Evolutionary conservation across 129 eudicot genomes (phyloP).

Genomic region (Pseudognaphalium luteoalbum): DNA sequence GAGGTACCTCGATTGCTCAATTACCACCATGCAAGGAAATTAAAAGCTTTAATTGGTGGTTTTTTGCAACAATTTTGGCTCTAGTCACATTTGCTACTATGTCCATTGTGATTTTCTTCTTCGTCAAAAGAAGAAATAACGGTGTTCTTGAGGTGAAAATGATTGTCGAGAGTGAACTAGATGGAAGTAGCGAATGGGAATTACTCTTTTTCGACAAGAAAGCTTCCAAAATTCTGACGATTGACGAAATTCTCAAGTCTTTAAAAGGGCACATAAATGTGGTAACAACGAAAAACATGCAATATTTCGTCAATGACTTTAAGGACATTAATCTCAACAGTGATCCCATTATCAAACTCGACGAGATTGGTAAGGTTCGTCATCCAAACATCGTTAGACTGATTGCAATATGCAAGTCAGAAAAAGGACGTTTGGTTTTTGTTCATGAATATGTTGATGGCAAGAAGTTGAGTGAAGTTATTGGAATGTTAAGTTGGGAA

Average conservation of each 20-base stretch:
- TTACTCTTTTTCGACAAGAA: constrained; percentile 42
- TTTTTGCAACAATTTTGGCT: constrained; percentile 31
- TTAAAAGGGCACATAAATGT: constrained; percentile 37
- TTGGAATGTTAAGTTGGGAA: constrained; percentile 54
- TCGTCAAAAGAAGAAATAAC: constrained; percentile 28
- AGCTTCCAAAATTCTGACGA: constrained; percentile 30
- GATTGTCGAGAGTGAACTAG: constrained; percentile 38
- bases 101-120: constrained; percentile 28
- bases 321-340: constrained; percentile 20
- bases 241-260: constrained; percentile 44
- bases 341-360: constrained; percentile 24
- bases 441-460: constrained; percentile 67
- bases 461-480: constrained; percentile 50
- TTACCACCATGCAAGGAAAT: constrained; percentile 59
- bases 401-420: constrained; percentile 52
- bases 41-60: constrained; percentile 40
- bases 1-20: constrained; percentile 40
- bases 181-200: constrained; percentile 62
- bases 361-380: constrained; percentile 39
- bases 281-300: constrained; percentile 33
- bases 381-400: constrained; percentile 58
- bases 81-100: constrained; percentile 25
- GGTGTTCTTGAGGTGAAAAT: constrained; percentile 18
- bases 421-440: constrained; percentile 47
- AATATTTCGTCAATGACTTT: constrained; percentile 41